These are phyloP conservation scores for Ogataea degrootiae DNA, from an alignment of 805 yeast species.

Conservation along the genomic window DNA sequence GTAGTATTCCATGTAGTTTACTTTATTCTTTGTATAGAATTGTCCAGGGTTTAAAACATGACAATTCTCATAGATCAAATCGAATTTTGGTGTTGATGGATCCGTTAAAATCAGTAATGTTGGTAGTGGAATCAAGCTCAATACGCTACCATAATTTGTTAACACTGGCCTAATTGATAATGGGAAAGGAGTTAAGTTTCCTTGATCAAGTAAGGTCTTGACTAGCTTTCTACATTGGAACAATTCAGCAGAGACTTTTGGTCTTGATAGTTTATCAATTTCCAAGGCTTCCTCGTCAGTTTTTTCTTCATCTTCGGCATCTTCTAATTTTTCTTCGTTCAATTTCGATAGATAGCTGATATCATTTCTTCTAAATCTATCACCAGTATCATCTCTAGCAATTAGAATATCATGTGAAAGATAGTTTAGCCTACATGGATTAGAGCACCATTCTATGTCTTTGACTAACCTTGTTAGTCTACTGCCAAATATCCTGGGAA, in stretches of 20 bases:
- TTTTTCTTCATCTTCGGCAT: slow-evolving; percentile 18
- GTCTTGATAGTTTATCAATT: slow-evolving; percentile 27
- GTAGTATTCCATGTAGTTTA: slow-evolving; percentile 69
- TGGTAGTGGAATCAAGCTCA: slow-evolving; percentile 78
- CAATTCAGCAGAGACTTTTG: slow-evolving; percentile 39
- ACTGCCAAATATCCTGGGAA: slow-evolving; percentile 69
- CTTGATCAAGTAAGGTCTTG: slow-evolving; percentile 82
- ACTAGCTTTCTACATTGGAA: slow-evolving; percentile 66
- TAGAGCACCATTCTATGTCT: slow-evolving; percentile 54
- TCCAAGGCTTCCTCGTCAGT: slow-evolving; percentile 16
- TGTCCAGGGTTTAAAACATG: slow-evolving; percentile 69
- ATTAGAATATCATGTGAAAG: slow-evolving; percentile 79
- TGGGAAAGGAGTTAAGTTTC: slow-evolving; percentile 78
- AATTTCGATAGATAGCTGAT: slow-evolving; percentile 43
- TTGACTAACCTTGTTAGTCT: slow-evolving; percentile 57
- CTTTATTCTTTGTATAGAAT: slow-evolving; percentile 41
- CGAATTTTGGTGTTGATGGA: slow-evolving; percentile 63
- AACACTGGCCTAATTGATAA: slow-evolving; percentile 54
- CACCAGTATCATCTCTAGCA: slow-evolving; percentile 67
- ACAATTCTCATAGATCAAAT: slow-evolving; percentile 78
- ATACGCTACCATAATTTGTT: slow-evolving; percentile 64
- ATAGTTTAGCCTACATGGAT: slow-evolving; percentile 76
- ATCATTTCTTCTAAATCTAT: slow-evolving; percentile 66
- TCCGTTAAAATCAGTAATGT: slow-evolving; percentile 61
- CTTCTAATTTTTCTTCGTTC: slow-evolving; percentile 4